Evolutionary conservation across 805 yeast species (phyloP).

Genomic region (Nakazawaea ishiwadae): DNA sequence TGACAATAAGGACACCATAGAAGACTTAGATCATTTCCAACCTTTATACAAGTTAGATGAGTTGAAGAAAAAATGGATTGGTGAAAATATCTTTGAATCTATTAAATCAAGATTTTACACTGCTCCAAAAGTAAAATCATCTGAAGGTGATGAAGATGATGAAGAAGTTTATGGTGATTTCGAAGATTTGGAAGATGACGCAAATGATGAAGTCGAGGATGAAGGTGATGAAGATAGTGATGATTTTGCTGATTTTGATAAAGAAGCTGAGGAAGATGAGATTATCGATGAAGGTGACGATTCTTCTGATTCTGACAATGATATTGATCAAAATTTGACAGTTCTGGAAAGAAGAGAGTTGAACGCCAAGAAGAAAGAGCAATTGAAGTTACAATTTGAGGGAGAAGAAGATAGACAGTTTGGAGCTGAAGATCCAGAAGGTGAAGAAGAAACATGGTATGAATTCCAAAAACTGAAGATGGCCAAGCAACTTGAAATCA

Average conservation of each 20-base stretch:
- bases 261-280: conserved; percentile 41
- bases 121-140: conserved; percentile 43
- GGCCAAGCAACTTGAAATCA: conserved; percentile 93
- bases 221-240: conserved; percentile 31
- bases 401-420: conserved; percentile 65
- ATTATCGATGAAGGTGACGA: conserved; percentile 31
- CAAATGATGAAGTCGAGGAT: conserved; percentile 22
- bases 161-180: conserved; percentile 35
- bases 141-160: conserved; percentile 20
- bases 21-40: conserved; percentile 32
- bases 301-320: conserved; percentile 37
- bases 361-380: conserved; percentile 88
- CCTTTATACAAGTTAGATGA: conserved; percentile 33
- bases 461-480: conserved; percentile 95
- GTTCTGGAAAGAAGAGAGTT: conserved; percentile 71
- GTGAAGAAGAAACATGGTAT: conserved; percentile 94
- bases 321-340: conserved; percentile 39
- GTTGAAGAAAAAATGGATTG: conserved; percentile 40
- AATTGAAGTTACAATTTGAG: conserved; percentile 84
- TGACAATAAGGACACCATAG: conserved; percentile 21
- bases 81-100: conserved; percentile 30
- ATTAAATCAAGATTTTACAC: conserved; percentile 46
- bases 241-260: conserved; percentile 53
- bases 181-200: conserved; percentile 35
- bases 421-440: conserved; percentile 78